Evolutionary conservation across 306 rosid genomes (phyloP).

Genomic region (Medicago arabica): DNA sequence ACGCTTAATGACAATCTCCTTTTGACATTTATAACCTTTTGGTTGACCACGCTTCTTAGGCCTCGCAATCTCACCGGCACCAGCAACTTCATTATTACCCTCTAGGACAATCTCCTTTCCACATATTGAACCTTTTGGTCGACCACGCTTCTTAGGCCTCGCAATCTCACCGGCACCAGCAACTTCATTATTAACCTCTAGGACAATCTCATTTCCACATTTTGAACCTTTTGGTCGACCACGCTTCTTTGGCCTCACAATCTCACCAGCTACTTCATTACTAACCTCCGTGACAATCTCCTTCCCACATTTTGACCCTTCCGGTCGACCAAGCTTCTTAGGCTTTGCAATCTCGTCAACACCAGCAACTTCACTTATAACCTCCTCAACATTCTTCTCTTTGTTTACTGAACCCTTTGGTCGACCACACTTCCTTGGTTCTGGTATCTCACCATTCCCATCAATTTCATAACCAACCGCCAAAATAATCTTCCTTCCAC

Average conservation of each 20-base stretch:
- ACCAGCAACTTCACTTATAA: constrained; percentile 24
- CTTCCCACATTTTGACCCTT: constrained; percentile 45
- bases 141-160: constrained; percentile 16
- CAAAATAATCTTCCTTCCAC: background rate
- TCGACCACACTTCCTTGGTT: constrained; percentile 23
- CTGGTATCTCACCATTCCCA: background rate
- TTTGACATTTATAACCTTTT: background rate
- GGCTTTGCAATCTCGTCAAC: background rate
- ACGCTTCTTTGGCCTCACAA: constrained; percentile 16
- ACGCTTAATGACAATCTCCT: background rate
- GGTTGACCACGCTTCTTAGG: constrained; percentile 21
- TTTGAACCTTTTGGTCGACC: constrained; percentile 40
- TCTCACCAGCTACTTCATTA: constrained; percentile 11
- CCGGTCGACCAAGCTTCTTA: constrained; percentile 32
- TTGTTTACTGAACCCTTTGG: constrained; percentile 51
- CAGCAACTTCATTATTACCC: constrained; percentile 29
- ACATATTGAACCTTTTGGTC: constrained; percentile 24
- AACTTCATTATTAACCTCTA: constrained; percentile 32
- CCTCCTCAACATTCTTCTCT: background rate
- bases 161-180: constrained; percentile 1
- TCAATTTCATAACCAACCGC: constrained; percentile 30
- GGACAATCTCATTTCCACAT: background rate
- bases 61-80: background rate
- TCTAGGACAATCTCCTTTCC: background rate
- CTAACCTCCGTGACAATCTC: background rate